phyloP scores from a whole-genome alignment of 2,329 filamentous ascomycete genomes.

The Talaromyces sp. region DNA sequence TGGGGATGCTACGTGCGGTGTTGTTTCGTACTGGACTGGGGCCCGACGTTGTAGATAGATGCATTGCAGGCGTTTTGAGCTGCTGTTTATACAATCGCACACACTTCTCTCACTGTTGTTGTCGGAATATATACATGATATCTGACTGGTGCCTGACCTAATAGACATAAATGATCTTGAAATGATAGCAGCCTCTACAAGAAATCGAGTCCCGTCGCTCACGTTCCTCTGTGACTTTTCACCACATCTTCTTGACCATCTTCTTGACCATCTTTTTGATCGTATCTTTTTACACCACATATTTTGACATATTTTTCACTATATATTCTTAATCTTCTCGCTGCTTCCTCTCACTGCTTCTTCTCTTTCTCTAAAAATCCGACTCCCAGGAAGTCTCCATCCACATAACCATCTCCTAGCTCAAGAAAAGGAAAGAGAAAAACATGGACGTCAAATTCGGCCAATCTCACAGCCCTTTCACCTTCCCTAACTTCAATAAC shows the following conservation, averaged over 20 bases:
- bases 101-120: not conserved
- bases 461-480: not conserved
- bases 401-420: too few relatives aligned
- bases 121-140: not conserved
- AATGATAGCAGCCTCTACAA: not conserved
- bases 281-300: too few relatives aligned
- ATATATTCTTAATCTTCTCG: too few relatives aligned
- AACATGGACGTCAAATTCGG: not conserved
- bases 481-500: conserved; percentile 34
- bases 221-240: too few relatives aligned
- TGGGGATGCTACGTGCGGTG: conserved; percentile 9
- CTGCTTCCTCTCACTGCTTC: too few relatives aligned
- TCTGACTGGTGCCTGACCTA: not conserved
- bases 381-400: not conserved
- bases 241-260: not conserved
- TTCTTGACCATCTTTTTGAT: not conserved
- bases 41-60: conserved; percentile 14
- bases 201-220: too few relatives aligned
- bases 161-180: not conserved
- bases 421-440: not conserved
- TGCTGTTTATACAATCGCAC: conserved; percentile 8
- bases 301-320: too few relatives aligned
- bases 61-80: conserved; percentile 13
- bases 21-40: conserved; percentile 12
- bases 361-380: not conserved